Conservation (phyloP, 2,329 filamentous ascomycete genomes). For the Teratosphaeria viscida region DNA sequence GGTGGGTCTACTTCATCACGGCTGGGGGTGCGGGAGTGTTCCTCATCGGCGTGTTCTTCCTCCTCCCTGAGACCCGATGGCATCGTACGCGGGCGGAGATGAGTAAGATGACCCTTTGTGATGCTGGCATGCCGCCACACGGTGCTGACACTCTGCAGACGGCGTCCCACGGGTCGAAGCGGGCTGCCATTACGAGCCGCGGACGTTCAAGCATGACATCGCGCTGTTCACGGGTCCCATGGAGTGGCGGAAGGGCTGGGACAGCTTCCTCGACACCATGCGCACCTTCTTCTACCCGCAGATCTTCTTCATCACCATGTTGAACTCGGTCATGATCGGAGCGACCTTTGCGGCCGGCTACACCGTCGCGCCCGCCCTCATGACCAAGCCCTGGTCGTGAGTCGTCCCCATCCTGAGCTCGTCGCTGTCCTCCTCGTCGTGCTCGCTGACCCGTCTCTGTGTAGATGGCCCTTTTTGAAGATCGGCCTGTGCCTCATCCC, state of each 20-base stretch:
- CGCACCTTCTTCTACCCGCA: conserved; percentile 23
- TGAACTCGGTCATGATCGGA: conserved; percentile 23
- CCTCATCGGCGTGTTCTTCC: conserved; percentile 15
- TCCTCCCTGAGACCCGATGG: conserved; percentile 23
- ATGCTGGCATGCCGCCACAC: neutral
- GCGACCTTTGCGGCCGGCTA: conserved; percentile 17
- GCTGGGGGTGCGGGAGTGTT: conserved; percentile 15
- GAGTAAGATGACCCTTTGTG: conserved; percentile 5
- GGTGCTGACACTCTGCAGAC: neutral
- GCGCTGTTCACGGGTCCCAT: conserved; percentile 13
- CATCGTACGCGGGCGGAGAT: conserved; percentile 15
- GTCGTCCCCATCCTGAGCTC: neutral
- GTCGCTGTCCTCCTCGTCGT: neutral
- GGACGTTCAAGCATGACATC: conserved; percentile 17
- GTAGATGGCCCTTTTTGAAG: conserved; percentile 14
- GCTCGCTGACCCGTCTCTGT: neutral
- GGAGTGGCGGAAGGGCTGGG: conserved; percentile 17
- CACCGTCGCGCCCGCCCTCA: conserved; percentile 16
- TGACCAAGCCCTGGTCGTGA: conserved; percentile 15
- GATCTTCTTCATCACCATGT: conserved; percentile 23
- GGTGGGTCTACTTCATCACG: conserved; percentile 22
- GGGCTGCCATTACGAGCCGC: conserved; percentile 3
- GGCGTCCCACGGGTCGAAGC: neutral
- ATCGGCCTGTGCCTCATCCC: conserved; percentile 18
- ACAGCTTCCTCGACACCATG: conserved; percentile 20